Evolutionary conservation across 345 rosid genomes (phyloP).

Genomic region (Euphorbia pulcherrima): DNA sequence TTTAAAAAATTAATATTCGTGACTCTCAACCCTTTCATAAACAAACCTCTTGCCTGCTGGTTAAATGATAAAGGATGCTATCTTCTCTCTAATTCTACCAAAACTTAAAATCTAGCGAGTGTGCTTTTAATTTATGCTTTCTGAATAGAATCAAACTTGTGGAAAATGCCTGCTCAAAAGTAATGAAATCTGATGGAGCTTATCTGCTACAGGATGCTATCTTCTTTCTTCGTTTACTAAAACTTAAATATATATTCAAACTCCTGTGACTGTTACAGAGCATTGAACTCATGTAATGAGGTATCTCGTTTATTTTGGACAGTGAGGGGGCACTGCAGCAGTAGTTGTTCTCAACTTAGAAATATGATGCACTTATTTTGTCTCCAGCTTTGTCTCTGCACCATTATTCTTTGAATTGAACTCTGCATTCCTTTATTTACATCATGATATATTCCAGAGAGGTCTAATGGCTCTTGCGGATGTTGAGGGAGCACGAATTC

Average conservation of each 20-base stretch:
- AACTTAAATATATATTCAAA: not conserved
- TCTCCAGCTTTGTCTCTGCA: not conserved
- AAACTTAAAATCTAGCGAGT: not conserved
- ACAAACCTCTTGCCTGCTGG: not conserved
- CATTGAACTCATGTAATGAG: not conserved
- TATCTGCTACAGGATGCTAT: too few relatives aligned
- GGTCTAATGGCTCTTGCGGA: conserved; percentile 95
- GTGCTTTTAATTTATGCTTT: not conserved
- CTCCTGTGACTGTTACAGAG: not conserved
- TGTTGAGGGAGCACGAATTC: conserved; percentile 88
- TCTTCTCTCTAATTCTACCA: not conserved
- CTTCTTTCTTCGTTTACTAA: too few relatives aligned
- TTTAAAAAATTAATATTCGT: too few relatives aligned
- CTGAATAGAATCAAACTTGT: not conserved
- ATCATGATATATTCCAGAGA: conserved; percentile 46
- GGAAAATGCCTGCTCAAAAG: not conserved
- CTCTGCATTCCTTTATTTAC: not conserved
- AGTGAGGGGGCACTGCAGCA: too few relatives aligned
- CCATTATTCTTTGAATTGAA: not conserved
- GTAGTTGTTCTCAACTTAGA: too few relatives aligned
- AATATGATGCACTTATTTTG: too few relatives aligned
- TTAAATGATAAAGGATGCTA: not conserved
- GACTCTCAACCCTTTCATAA: too few relatives aligned
- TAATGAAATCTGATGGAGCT: not conserved
- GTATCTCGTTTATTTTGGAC: not conserved